phyloP scores from a whole-genome alignment of 2,329 filamentous ascomycete genomes.

The Tolypocladium sp. region DNA sequence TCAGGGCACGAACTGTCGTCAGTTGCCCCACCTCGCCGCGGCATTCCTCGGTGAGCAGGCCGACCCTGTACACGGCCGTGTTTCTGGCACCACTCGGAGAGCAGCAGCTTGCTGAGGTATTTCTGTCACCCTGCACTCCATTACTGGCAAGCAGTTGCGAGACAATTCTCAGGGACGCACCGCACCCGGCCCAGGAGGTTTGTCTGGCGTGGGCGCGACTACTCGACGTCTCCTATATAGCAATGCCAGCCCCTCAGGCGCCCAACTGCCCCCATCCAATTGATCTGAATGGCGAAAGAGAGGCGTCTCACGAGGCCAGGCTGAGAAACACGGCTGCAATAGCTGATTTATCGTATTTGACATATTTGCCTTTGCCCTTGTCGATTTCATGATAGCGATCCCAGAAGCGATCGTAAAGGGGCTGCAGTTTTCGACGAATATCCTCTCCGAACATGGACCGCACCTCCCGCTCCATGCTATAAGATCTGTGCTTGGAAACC shows the following conservation, averaged over 20 bases:
- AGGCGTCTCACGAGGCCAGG: conserved; percentile 24
- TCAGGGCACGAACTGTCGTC: too few species aligned
- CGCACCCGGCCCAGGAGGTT: not conserved
- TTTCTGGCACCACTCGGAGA: not conserved
- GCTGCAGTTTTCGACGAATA: conserved; percentile 85
- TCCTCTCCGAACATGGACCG: conserved; percentile 71
- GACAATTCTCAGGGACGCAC: not conserved
- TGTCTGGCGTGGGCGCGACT: not conserved
- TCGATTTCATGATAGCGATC: conserved; percentile 96
- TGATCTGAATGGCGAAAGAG: not conserved
- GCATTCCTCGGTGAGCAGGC: not conserved
- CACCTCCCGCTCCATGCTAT: conserved; percentile 87
- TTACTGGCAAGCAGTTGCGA: not conserved
- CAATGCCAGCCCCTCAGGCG: not conserved
- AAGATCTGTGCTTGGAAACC: conserved; percentile 70
- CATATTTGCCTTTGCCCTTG: conserved; percentile 96
- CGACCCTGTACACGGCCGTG: not conserved
- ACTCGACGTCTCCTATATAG: not conserved
- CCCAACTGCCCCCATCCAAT: not conserved
- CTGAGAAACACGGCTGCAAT: conserved; percentile 59
- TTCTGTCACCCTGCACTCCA: not conserved
- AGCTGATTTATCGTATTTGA: conserved; percentile 86
- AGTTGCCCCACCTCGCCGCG: not conserved
- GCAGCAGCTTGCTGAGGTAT: not conserved
- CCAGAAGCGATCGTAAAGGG: conserved; percentile 90